Percentiles rank a stretch among this genome's conserved stretches.
Conservation (phyloP, 75 land plant genomes). For the Picea sitchensis region DNA sequence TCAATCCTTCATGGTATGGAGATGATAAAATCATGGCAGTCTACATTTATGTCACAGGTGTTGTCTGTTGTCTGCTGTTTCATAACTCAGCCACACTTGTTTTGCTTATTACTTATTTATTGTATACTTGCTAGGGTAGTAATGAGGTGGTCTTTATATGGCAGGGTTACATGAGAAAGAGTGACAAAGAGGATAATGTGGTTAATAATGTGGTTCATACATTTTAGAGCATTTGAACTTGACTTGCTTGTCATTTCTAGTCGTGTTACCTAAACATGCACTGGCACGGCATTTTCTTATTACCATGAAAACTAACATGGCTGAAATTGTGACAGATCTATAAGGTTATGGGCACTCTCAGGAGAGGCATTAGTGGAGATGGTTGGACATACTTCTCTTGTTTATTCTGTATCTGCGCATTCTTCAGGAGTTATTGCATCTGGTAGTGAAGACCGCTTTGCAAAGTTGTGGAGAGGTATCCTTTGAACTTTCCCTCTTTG, state of each 20-base stretch:
- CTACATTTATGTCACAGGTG: neutral
- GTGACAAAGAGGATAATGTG: neutral
- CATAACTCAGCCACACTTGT: too few species aligned
- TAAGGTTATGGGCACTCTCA: conserved; percentile 80
- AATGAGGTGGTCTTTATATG: neutral
- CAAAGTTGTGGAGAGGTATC: conserved; percentile 94
- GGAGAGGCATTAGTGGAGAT: conserved; percentile 89
- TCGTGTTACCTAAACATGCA: neutral
- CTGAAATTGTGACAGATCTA: conserved; percentile 42
- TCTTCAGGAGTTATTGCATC: conserved; percentile 82
- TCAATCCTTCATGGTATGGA: neutral
- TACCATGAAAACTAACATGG: neutral
- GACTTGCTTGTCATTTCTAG: neutral
- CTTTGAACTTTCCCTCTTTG: neutral
- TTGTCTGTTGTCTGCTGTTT: neutral
- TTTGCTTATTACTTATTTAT: neutral
- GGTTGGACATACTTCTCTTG: conserved; percentile 95
- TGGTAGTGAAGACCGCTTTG: conserved; percentile 95
- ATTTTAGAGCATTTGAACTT: too few species aligned
- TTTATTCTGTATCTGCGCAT: conserved; percentile 86
- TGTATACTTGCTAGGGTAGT: neutral
- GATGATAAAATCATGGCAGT: neutral
- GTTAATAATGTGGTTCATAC: too few species aligned
- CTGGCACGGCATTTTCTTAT: neutral
- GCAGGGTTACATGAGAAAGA: neutral